Evolutionary conservation across 2,329 filamentous ascomycete species (phyloP).

Genomic region (Calonectria montana): DNA sequence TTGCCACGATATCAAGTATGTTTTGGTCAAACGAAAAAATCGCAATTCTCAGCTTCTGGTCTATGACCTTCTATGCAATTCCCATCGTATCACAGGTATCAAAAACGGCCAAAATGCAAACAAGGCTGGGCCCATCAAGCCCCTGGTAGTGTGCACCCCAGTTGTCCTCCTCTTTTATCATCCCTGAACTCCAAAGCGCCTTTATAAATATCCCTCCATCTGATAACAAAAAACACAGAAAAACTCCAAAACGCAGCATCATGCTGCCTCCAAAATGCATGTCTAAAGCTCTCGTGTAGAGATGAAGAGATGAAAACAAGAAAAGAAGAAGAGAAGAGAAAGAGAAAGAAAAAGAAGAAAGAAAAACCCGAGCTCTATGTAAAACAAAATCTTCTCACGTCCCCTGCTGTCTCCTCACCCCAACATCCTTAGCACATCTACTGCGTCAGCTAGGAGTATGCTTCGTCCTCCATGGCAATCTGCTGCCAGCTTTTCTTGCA

Average conservation of each 20-base stretch:
- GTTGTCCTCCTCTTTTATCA: slow-evolving; percentile 22
- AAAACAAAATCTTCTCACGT: slow-evolving; percentile 20
- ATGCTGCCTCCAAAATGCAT: neutral
- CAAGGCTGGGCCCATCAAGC: neutral
- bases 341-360: neutral
- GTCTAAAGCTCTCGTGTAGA: neutral
- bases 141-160: neutral
- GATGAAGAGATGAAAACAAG: neutral
- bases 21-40: neutral
- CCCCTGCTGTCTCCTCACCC: slow-evolving; percentile 57
- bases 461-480: slow-evolving; percentile 62
- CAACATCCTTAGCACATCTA: slow-evolving; percentile 63
- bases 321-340: neutral
- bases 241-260: slow-evolving; percentile 1
- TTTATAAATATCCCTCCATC: slow-evolving; percentile 20
- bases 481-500: slow-evolving; percentile 57
- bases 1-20: neutral
- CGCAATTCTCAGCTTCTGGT: neutral
- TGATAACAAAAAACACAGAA: neutral
- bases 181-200: slow-evolving; percentile 22
- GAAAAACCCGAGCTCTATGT: slow-evolving; percentile 6
- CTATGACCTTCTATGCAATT: neutral
- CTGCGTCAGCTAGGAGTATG: slow-evolving; percentile 64
- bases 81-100: slow-evolving; percentile 5
- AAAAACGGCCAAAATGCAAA: slow-evolving; percentile 8